Conservation (phyloP, 164 flowering plant genomes). For the Aristolochia californica region DNA sequence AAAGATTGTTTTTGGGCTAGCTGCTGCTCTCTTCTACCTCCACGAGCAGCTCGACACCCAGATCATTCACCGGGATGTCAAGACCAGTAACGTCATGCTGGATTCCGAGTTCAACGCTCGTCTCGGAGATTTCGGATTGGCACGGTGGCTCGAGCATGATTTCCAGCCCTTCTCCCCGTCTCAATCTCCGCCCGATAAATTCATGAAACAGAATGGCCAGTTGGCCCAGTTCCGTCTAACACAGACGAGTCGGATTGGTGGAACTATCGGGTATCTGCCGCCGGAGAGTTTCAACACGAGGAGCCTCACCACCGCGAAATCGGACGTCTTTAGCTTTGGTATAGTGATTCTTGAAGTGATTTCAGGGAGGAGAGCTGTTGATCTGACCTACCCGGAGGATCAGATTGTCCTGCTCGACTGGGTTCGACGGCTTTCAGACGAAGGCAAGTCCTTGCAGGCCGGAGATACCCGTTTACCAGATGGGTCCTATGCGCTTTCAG, state of each 20-base stretch:
- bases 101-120: slow-evolving; percentile 71
- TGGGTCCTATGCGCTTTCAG: slow-evolving; percentile 45
- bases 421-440: slow-evolving; percentile 63
- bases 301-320: slow-evolving; percentile 51
- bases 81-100: slow-evolving; percentile 93
- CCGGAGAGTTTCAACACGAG: slow-evolving; percentile 80
- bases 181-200: too few species aligned
- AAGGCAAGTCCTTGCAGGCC: slow-evolving; percentile 33
- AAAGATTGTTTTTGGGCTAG: slow-evolving; percentile 55
- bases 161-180: too few species aligned
- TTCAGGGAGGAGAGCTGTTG: slow-evolving; percentile 76
- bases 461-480: slow-evolving; percentile 48
- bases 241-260: slow-evolving; percentile 74
- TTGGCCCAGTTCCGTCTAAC: slow-evolving; percentile 50
- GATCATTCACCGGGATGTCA: slow-evolving; percentile 87
- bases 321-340: slow-evolving; percentile 95
- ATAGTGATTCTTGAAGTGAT: slow-evolving; percentile 73
- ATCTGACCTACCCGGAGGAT: slow-evolving; percentile 69
- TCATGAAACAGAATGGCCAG: too few species aligned
- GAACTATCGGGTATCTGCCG: slow-evolving; percentile 89
- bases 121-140: slow-evolving; percentile 94
- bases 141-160: slow-evolving; percentile 82
- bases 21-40: slow-evolving; percentile 70
- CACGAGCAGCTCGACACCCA: slow-evolving; percentile 91
- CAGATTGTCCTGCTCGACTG: slow-evolving; percentile 76